A percentile compares a stretch with the other conserved stretches of the same genome.
Evolutionary conservation across 176 grass and related monocot species (phyloP).

Genomic region (Sorghum bicolor): Sorghum_bicolor_NCBIv3 NC_012878.2:2480501-2481000

Average conservation of each 20-base stretch:
- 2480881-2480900: neutral
- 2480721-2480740: constrained; percentile 48
- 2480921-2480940: neutral
- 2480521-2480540: constrained; percentile 73
- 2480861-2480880: too few relatives aligned
- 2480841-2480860: neutral
- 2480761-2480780: constrained; percentile 60
- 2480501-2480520: constrained; percentile 31
- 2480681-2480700: neutral
- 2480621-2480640: constrained; percentile 46
- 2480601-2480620: constrained; percentile 39
- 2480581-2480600: constrained; percentile 46
- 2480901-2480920: neutral
- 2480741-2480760: constrained; percentile 51
- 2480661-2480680: constrained; percentile 59
- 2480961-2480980: neutral
- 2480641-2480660: constrained; percentile 49
- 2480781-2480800: constrained; percentile 64
- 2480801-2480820: constrained; percentile 16
- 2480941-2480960: neutral
- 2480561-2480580: constrained; percentile 56
- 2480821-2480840: constrained; percentile 18
- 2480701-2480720: constrained; percentile 45
- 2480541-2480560: constrained; percentile 67
- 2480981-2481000: too few relatives aligned